Evolutionary conservation across 768 basidiomycete genomes (phyloP).

Genomic region (Mycena rebaudengoi): DNA sequence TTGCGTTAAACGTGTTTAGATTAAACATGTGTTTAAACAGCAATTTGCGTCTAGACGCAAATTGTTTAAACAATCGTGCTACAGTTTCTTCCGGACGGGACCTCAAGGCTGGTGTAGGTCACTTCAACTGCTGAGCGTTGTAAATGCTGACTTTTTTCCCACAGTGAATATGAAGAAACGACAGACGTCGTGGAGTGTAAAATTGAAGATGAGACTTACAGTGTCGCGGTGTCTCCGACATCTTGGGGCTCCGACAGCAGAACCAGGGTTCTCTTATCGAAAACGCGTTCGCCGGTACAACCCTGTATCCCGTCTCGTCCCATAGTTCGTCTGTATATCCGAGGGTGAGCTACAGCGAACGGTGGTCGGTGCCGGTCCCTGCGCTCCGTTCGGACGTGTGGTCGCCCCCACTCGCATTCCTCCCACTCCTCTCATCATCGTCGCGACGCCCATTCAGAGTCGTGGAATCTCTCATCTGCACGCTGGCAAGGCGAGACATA

Average conservation of each 20-base stretch:
- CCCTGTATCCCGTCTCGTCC: conserved; percentile 41
- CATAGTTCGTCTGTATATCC: conserved; percentile 14
- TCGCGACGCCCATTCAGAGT: conserved; percentile 12
- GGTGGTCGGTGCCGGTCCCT: conserved; percentile 10
- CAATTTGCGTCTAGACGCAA: too few species aligned
- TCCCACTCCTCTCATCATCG: conserved; percentile 15
- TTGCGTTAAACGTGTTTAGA: too few species aligned
- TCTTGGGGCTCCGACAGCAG: conserved; percentile 32
- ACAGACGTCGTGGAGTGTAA: conserved; percentile 56
- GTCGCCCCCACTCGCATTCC: conserved; percentile 3
- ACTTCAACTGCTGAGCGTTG: background rate
- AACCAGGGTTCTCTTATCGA: conserved; percentile 47
- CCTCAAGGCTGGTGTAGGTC: conserved; percentile 70
- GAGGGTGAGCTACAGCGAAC: conserved; percentile 18
- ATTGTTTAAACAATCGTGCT: too few species aligned
- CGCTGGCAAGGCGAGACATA: conserved; percentile 52
- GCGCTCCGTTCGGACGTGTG: conserved; percentile 19
- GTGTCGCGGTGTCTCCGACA: conserved; percentile 46
- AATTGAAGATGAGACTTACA: conserved; percentile 55
- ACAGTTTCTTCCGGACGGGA: too few species aligned
- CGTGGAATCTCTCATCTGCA: conserved; percentile 18
- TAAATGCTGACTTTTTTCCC: conserved; percentile 14
- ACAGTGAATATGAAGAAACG: conserved; percentile 53
- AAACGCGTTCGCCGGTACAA: conserved; percentile 39
- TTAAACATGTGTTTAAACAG: too few species aligned